Evolutionary conservation across 2,329 filamentous ascomycete species (phyloP), one percentile per base, ranked within the genome.

Genomic region (Boeremia lycopersici): DNA sequence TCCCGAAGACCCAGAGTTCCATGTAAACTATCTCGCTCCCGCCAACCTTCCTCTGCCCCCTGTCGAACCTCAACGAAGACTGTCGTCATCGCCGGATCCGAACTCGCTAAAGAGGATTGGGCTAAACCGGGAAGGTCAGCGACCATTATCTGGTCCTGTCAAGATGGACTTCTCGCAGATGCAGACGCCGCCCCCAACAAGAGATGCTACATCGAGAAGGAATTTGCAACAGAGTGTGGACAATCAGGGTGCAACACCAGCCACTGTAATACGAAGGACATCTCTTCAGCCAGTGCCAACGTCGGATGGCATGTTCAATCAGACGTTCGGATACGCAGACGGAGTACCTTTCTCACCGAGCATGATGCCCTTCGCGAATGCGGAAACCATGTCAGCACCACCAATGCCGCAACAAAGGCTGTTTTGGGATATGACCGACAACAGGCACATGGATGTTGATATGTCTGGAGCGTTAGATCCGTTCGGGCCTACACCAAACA

Each of bases 141-240:
- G 60, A n/a, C 49, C 56, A 35, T 55, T 56, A 25, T 53, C 67
- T 26, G 64, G 63, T 45, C 64, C 65, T 19, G 60, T 68, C 59
- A 70, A 59, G 48, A 77, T 77, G 76, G 72, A 77, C 54, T 68
- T 71, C 12, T 75, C 74, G 19, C 78, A 81, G 12, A 85, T 86
- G 77, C 84, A 86, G 71, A 87, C 84, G 11, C 84, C 84, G 30
- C 84, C 84, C 43, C 84, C 84, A 2, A 86, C 84, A 25, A 79
- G 84, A 70, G 83, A 79, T 57, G 74, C 77, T 47, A 78, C 82
- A 15, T 82, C 79, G 6, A 78, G 80, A 65, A 79, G 82, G 59
- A 78, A 70, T 44, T 61, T 72, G 43, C 68, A 71, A 42, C 72
- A 76, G 34, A 63, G 58, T 45, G 57, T 45, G 31, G 63, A 65